These are phyloP conservation scores for Aureobasidium uvarum DNA, from an alignment of 2,329 filamentous ascomycete genomes.

Conservation along the genomic window DNA sequence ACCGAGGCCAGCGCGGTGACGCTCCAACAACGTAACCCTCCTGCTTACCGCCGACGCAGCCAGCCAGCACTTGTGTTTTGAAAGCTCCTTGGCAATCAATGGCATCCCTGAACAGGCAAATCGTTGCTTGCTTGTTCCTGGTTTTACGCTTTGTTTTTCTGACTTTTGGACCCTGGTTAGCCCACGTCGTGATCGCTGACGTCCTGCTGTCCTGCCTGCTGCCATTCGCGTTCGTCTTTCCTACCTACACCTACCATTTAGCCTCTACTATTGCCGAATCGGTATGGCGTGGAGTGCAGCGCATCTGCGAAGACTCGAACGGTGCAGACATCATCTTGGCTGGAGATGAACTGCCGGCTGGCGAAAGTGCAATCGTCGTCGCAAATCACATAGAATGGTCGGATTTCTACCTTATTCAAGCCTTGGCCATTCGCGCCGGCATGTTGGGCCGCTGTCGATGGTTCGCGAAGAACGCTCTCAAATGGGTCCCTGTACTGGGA, in stretches of 20 bases:
- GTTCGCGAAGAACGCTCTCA: conserved; percentile 61
- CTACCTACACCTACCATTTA: conserved; percentile 52
- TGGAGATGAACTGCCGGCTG: conserved; percentile 51
- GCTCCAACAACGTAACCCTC: conserved; percentile 21
- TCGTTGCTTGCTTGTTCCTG: conserved; percentile 38
- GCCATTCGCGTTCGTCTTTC: conserved; percentile 39
- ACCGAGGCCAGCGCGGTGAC: conserved; percentile 5
- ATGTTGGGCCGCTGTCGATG: conserved; percentile 63
- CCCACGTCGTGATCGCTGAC: conserved; percentile 53
- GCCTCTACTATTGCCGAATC: conserved; percentile 56
- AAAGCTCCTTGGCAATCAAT: conserved; percentile 14
- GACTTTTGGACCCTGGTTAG: conserved; percentile 51
- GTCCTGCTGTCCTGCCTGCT: conserved; percentile 42
- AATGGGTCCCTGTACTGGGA: conserved; percentile 59
- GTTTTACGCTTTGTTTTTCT: conserved; percentile 40
- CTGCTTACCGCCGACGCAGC: conserved; percentile 17
- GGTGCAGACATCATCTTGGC: conserved; percentile 55
- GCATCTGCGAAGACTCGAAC: conserved; percentile 56
- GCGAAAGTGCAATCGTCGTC: conserved; percentile 61
- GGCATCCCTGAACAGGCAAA: conserved; percentile 11
- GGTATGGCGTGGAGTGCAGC: conserved; percentile 59
- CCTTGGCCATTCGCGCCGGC: conserved; percentile 52
- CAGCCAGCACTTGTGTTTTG: background rate
- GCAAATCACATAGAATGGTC: conserved; percentile 61
- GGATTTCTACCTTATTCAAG: conserved; percentile 65